phyloP scores from a whole-genome alignment of 1,284 basidiomycete species.

The Fomitopsis schrenkii region DNA sequence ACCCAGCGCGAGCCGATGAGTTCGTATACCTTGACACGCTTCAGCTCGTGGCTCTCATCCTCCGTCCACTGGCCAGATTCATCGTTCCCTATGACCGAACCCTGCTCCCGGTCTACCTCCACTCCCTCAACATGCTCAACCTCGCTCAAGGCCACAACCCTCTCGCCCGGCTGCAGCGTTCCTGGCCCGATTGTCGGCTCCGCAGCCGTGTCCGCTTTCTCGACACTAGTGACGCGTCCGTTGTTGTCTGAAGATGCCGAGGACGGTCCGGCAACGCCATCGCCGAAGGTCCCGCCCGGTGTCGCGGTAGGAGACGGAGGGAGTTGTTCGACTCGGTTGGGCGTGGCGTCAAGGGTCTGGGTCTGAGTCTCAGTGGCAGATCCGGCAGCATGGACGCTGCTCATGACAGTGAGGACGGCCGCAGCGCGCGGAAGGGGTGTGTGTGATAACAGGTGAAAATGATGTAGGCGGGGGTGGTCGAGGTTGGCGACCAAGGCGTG shows the following conservation, averaged over 20 bases:
- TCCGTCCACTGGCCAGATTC: slow-evolving; percentile 31
- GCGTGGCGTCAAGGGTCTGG: slow-evolving; percentile 11
- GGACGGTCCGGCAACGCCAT: slow-evolving; percentile 11
- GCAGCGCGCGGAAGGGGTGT: slow-evolving; percentile 8
- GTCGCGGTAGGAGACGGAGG: not conserved
- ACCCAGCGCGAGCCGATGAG: slow-evolving; percentile 86
- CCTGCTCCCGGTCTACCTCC: slow-evolving; percentile 13
- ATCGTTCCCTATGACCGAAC: slow-evolving; percentile 14
- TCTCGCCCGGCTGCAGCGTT: slow-evolving; percentile 6
- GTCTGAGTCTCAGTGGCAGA: slow-evolving; percentile 17
- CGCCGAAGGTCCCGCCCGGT: not conserved
- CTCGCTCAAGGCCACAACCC: slow-evolving; percentile 8
- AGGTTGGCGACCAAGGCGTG: slow-evolving; percentile 27
- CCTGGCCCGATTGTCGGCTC: slow-evolving; percentile 13
- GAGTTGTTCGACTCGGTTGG: slow-evolving; percentile 1
- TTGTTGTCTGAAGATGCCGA: slow-evolving; percentile 9
- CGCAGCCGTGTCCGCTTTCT: slow-evolving; percentile 11
- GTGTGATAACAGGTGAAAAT: slow-evolving; percentile 10
- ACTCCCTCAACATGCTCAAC: slow-evolving; percentile 12
- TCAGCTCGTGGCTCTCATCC: slow-evolving; percentile 34
- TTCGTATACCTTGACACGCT: slow-evolving; percentile 75
- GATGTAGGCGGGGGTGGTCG: slow-evolving; percentile 16
- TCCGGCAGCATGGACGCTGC: slow-evolving; percentile 27
- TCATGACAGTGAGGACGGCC: slow-evolving; percentile 24
- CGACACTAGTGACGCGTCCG: slow-evolving; percentile 16